phyloP scores from a whole-genome alignment of 1,284 basidiomycete species.

The Cerrena zonata region DNA sequence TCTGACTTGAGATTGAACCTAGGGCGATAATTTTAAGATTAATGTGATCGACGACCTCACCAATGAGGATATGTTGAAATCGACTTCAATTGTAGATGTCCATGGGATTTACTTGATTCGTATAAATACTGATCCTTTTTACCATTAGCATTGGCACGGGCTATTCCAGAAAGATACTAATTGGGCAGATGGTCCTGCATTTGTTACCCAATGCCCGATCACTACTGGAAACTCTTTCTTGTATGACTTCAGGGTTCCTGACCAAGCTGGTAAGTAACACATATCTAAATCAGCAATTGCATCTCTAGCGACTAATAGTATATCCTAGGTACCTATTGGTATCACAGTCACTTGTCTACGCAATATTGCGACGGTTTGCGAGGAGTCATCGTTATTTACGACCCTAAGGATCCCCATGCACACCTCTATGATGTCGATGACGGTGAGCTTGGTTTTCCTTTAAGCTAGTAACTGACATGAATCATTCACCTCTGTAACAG shows the following conservation, averaged over 20 bases:
- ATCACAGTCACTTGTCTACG: conserved; percentile 19
- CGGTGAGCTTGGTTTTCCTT: conserved; percentile 14
- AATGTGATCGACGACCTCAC: conserved; percentile 32
- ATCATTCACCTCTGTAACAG: conserved; percentile 5
- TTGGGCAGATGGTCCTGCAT: conserved; percentile 29
- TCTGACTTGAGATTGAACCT: background rate
- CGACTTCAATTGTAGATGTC: conserved; percentile 28
- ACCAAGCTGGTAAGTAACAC: background rate
- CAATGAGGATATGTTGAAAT: conserved; percentile 29
- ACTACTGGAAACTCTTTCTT: conserved; percentile 38
- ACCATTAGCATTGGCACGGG: conserved; percentile 10
- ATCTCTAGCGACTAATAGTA: background rate
- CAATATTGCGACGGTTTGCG: conserved; percentile 22
- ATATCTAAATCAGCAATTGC: background rate
- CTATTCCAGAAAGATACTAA: conserved; percentile 13
- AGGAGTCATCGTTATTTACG: conserved; percentile 32
- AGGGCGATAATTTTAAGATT: conserved; percentile 26
- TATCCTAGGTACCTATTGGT: conserved; percentile 19
- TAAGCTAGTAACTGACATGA: background rate
- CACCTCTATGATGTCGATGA: conserved; percentile 36
- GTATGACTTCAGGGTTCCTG: conserved; percentile 29
- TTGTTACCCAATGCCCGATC: conserved; percentile 48
- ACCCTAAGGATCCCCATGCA: conserved; percentile 31
- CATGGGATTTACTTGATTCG: background rate
- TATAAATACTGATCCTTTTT: background rate